Conservation (phyloP, 2,329 filamentous ascomycete species). For the Penicillium sp. region DNA sequence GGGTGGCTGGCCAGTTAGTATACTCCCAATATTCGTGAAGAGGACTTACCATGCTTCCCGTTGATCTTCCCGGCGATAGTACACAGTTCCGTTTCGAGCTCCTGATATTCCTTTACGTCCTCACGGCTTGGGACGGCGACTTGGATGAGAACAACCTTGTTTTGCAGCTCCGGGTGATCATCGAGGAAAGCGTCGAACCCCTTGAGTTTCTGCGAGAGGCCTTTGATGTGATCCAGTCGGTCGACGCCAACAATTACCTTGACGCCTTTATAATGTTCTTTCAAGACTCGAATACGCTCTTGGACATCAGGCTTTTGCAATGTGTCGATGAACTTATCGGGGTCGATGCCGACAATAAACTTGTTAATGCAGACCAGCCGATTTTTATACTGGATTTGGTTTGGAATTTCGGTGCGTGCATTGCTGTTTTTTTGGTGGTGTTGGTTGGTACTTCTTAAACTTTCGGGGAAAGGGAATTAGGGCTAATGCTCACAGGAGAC, state of each 20-base stretch:
- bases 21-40: neutral
- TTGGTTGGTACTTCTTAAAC: neutral
- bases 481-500: slow-evolving; percentile 56
- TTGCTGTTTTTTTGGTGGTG: slow-evolving; percentile 19
- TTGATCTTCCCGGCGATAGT: slow-evolving; percentile 91
- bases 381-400: slow-evolving; percentile 75
- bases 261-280: slow-evolving; percentile 75
- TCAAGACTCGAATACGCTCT: slow-evolving; percentile 66
- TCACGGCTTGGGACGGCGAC: slow-evolving; percentile 75
- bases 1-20: slow-evolving; percentile 50
- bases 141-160: slow-evolving; percentile 85
- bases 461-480: too few species aligned
- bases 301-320: slow-evolving; percentile 68
- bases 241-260: slow-evolving; percentile 91
- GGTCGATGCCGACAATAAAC: slow-evolving; percentile 91
- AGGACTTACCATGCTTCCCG: slow-evolving; percentile 62
- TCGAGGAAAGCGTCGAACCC: slow-evolving; percentile 86
- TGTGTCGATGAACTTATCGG: slow-evolving; percentile 80
- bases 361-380: slow-evolving; percentile 76
- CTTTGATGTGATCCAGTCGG: slow-evolving; percentile 92
- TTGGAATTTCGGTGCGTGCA: slow-evolving; percentile 57
- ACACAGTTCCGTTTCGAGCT: slow-evolving; percentile 80
- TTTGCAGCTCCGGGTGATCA: slow-evolving; percentile 85
- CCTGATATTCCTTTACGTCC: slow-evolving; percentile 93
- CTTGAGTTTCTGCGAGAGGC: slow-evolving; percentile 86